Evolutionary conservation across 345 rosid species (phyloP).

Genomic region (Eucalyptus virginea): DNA sequence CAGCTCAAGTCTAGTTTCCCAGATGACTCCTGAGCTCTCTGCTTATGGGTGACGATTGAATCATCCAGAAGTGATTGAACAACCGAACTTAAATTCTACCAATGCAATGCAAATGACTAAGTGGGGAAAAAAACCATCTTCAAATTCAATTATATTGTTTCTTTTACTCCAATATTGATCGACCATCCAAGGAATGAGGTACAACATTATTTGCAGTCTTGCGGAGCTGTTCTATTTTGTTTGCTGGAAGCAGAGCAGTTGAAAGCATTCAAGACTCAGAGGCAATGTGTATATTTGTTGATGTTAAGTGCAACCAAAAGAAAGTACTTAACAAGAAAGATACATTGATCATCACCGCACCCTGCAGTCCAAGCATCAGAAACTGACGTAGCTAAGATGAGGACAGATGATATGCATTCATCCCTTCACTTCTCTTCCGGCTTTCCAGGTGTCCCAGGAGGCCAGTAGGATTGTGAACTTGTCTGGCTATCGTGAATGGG

Average conservation of each 20-base stretch:
- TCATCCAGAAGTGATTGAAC: neutral
- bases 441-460: neutral
- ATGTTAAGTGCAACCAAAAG: neutral
- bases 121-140: neutral
- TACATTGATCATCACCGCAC: neutral
- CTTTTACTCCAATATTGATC: neutral
- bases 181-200: neutral
- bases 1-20: neutral
- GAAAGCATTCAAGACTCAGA: neutral
- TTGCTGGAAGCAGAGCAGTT: neutral
- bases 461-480: neutral
- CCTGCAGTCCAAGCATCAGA: neutral
- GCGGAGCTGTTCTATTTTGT: neutral
- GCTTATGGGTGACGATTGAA: neutral
- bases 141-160: neutral
- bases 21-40: neutral
- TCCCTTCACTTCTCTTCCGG: neutral
- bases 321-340: neutral
- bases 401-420: neutral
- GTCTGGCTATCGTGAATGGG: neutral
- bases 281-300: neutral
- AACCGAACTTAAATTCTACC: neutral
- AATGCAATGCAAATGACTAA: neutral
- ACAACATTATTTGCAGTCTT: neutral
- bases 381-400: neutral